phyloP scores from a whole-genome alignment of 495 filamentous ascomycete species.

The Pseudevernia furfuracea region DNA sequence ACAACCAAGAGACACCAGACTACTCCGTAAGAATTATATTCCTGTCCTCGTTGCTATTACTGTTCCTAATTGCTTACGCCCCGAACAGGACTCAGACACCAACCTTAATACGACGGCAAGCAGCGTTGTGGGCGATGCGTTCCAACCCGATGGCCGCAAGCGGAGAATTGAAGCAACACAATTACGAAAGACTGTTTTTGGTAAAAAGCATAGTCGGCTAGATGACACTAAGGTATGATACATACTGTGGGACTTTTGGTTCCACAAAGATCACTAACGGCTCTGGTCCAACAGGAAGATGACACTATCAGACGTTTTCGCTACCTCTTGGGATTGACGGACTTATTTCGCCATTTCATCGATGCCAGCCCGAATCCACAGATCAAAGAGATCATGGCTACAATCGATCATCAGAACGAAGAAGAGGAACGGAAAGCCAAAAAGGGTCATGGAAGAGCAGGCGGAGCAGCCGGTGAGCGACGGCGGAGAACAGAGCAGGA shows the following conservation, averaged over 20 bases:
- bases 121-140: constrained; percentile 68
- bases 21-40: constrained; percentile 49
- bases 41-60: not conserved
- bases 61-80: not conserved
- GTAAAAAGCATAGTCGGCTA: constrained; percentile 85
- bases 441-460: constrained; percentile 67
- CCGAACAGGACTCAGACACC: constrained; percentile 69
- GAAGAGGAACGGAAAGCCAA: constrained; percentile 60
- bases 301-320: constrained; percentile 92
- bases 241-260: not conserved
- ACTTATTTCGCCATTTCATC: constrained; percentile 98
- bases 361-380: constrained; percentile 89
- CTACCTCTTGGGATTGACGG: constrained; percentile 90
- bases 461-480: constrained; percentile 74
- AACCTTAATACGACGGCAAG: constrained; percentile 87
- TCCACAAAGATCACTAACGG: constrained; percentile 22
- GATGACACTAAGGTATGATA: constrained; percentile 76
- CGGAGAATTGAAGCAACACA: constrained; percentile 76
- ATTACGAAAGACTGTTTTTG: constrained; percentile 80
- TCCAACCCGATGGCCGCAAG: constrained; percentile 66
- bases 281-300: constrained; percentile 59
- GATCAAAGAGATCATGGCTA: constrained; percentile 82
- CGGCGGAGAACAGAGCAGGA: constrained; percentile 90
- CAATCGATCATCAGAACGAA: constrained; percentile 87
- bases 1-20: constrained; percentile 72